These are phyloP conservation scores for Gossypium rotundifolium DNA, from an alignment of 345 rosid species.

Conservation along the genomic window DNA sequence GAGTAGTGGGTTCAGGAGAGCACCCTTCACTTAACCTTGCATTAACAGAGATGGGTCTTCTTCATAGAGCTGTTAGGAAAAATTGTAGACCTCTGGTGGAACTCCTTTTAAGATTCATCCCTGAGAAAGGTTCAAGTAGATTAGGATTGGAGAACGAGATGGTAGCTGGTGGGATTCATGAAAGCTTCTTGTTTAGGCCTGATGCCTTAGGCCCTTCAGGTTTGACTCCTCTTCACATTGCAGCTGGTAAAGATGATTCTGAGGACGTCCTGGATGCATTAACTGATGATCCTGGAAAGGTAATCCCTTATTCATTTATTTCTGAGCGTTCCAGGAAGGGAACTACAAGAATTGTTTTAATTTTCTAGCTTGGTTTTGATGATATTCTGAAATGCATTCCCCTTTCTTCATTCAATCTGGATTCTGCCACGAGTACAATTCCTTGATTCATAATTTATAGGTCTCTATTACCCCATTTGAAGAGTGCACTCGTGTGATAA, in stretches of 20 bases:
- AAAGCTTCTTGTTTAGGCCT: slow-evolving; percentile 60
- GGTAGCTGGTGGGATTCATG: slow-evolving; percentile 20
- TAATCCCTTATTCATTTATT: slow-evolving; percentile 24
- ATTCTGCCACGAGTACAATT: neutral
- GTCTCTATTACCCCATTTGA: neutral
- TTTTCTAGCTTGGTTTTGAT: slow-evolving; percentile 1
- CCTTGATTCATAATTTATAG: neutral
- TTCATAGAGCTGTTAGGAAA: slow-evolving; percentile 93
- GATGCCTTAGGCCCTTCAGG: slow-evolving; percentile 88
- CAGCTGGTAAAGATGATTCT: slow-evolving; percentile 97
- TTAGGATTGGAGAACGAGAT: slow-evolving; percentile 22
- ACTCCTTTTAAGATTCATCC: slow-evolving; percentile 65
- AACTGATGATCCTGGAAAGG: slow-evolving; percentile 86
- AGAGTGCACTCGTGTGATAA: neutral
- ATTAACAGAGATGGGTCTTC: slow-evolving; percentile 72
- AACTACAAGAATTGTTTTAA: neutral
- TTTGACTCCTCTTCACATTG: slow-evolving; percentile 97
- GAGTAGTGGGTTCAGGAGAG: slow-evolving; percentile 59
- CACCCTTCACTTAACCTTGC: slow-evolving; percentile 43
- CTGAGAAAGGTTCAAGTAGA: slow-evolving; percentile 27
- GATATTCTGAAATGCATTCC: neutral
- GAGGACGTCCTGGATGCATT: slow-evolving; percentile 83
- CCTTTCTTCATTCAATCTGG: neutral
- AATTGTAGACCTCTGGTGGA: slow-evolving; percentile 74
- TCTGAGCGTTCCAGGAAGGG: neutral